These are phyloP conservation scores for Ceratocystis alfenasii DNA, from an alignment of 2,329 filamentous ascomycete genomes.

Conservation along the genomic window DNA sequence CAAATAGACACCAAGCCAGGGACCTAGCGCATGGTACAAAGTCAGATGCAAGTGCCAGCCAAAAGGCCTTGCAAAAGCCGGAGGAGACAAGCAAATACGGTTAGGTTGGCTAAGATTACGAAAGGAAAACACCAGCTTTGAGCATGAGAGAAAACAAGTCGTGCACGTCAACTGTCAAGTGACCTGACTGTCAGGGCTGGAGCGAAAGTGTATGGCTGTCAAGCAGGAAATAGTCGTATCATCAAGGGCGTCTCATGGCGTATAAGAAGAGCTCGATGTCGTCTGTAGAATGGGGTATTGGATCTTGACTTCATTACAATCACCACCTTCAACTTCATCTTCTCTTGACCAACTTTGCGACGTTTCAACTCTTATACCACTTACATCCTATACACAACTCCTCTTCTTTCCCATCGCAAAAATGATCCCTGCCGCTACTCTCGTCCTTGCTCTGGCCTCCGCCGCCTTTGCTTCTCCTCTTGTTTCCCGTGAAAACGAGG, in stretches of 20 bases:
- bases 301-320: not conserved
- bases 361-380: not conserved
- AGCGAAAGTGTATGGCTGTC: not conserved
- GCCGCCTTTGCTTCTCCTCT: conserved; percentile 12
- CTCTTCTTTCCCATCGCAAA: not conserved
- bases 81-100: not conserved
- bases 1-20: not conserved
- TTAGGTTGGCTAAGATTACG: not conserved
- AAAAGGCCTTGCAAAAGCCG: not conserved
- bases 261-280: not conserved
- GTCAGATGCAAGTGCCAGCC: not conserved
- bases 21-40: not conserved
- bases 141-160: not conserved
- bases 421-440: not conserved
- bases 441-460: conserved; percentile 13
- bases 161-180: not conserved
- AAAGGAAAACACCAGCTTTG: not conserved
- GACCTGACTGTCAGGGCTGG: not conserved
- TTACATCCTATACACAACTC: not conserved
- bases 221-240: not conserved
- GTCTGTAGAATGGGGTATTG: not conserved
- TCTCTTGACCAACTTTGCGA: not conserved
- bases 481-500: not conserved
- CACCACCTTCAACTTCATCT: not conserved
- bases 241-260: not conserved